Evolutionary conservation across 768 basidiomycete genomes (phyloP).

Genomic region (Boletus tomentosulus): DNA sequence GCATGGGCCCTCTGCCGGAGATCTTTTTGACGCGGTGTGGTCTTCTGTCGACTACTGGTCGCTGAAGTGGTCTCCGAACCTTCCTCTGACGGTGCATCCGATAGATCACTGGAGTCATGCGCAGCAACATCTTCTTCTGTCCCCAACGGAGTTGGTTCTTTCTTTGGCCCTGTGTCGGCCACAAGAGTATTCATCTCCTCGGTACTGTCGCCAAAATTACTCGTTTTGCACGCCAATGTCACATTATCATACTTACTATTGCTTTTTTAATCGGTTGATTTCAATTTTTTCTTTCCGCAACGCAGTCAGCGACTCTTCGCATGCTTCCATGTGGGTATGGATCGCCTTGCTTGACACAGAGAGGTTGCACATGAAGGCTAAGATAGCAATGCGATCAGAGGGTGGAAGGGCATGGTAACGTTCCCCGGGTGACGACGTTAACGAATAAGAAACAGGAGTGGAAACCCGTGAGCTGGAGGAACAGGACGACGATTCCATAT

Average conservation of each 20-base stretch:
- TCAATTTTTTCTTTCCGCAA: slow-evolving; percentile 95
- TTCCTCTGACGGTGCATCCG: slow-evolving; percentile 62
- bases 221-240: slow-evolving; percentile 7
- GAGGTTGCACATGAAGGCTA: slow-evolving; percentile 86
- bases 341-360: slow-evolving; percentile 88
- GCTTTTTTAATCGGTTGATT: slow-evolving; percentile 84
- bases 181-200: slow-evolving; percentile 71
- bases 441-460: slow-evolving; percentile 39
- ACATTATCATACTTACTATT: slow-evolving; percentile 56
- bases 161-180: slow-evolving; percentile 49
- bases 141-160: slow-evolving; percentile 39
- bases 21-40: slow-evolving; percentile 47
- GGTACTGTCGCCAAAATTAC: slow-evolving; percentile 38
- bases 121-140: slow-evolving; percentile 52
- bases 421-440: slow-evolving; percentile 54
- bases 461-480: slow-evolving; percentile 47
- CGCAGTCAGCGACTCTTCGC: slow-evolving; percentile 86
- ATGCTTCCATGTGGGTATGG: slow-evolving; percentile 84
- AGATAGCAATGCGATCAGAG: slow-evolving; percentile 77
- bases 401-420: slow-evolving; percentile 72
- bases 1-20: slow-evolving; percentile 52
- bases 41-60: slow-evolving; percentile 38
- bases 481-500: slow-evolving; percentile 37
- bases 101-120: slow-evolving; percentile 69
- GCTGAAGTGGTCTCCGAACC: slow-evolving; percentile 58